Conservation (phyloP, 805 yeast genomes). For the Ogataea chonburiensis region DNA sequence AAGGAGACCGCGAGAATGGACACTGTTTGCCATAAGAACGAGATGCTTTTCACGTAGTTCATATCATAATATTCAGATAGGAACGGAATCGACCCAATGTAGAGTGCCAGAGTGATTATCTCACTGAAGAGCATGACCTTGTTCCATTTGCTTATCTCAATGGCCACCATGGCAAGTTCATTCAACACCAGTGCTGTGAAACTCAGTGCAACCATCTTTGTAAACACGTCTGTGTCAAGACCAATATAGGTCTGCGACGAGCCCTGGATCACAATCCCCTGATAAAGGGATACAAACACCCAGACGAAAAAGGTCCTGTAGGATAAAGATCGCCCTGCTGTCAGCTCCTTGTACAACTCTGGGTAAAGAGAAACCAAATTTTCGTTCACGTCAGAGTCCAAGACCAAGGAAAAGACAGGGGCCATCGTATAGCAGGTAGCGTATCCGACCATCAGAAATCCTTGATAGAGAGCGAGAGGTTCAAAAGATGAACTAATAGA, state of each 20-base stretch:
- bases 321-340: conserved; percentile 82
- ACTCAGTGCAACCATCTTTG: conserved; percentile 79
- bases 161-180: conserved; percentile 90
- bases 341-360: conserved; percentile 88
- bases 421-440: conserved; percentile 98
- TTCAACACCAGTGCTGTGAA: conserved; percentile 78
- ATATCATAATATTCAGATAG: conserved; percentile 85
- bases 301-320: conserved; percentile 87
- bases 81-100: conserved; percentile 76
- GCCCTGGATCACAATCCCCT: conserved; percentile 83
- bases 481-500: conserved; percentile 85
- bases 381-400: conserved; percentile 89
- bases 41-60: conserved; percentile 51
- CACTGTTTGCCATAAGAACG: conserved; percentile 67
- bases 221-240: conserved; percentile 50
- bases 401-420: conserved; percentile 90
- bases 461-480: conserved; percentile 92
- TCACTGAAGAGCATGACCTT: conserved; percentile 72
- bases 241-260: conserved; percentile 77
- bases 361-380: conserved; percentile 88
- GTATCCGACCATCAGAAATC: conserved; percentile 98
- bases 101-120: conserved; percentile 63
- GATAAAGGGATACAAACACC: conserved; percentile 87
- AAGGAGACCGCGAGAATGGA: conserved; percentile 68
- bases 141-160: conserved; percentile 92